Percentiles rank a stretch among this genome's conserved stretches.
phyloP scores from a whole-genome alignment of 768 basidiomycete genomes.

The Leucosporidium scottii region DNA sequence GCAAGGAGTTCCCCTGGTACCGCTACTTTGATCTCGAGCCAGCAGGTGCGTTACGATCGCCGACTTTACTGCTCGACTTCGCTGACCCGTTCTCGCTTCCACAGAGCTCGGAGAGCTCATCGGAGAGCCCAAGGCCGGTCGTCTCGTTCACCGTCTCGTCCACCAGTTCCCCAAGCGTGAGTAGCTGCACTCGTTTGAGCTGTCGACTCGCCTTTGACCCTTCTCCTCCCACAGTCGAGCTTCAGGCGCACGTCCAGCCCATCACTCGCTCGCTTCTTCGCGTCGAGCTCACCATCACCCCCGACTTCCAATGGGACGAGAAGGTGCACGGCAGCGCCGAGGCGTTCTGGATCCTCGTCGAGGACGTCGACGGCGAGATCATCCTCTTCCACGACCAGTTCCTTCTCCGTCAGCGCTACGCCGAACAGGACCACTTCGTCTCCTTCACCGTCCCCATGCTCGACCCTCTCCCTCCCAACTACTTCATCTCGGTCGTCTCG shows the following conservation, averaged over 20 bases:
- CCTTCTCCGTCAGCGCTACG: conserved; percentile 75
- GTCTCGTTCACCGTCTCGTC: conserved; percentile 81
- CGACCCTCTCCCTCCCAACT: conserved; percentile 95
- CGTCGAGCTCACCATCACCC: conserved; percentile 85
- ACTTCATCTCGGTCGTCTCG: conserved; percentile 89
- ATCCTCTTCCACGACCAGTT: conserved; percentile 85
- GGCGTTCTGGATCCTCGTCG: conserved; percentile 86
- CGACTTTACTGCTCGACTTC: neutral
- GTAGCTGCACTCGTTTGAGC: conserved; percentile 44
- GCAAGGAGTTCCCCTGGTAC: conserved; percentile 98
- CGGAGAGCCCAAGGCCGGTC: conserved; percentile 86
- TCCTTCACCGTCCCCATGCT: conserved; percentile 94
- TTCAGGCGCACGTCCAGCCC: conserved; percentile 93
- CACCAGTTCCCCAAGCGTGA: conserved; percentile 95
- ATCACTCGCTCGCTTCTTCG: conserved; percentile 88
- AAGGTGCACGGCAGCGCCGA: conserved; percentile 83
- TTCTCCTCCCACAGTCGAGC: conserved; percentile 11
- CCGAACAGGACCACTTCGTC: conserved; percentile 90
- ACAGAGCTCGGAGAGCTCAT: conserved; percentile 90
- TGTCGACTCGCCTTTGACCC: neutral
- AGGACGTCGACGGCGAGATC: conserved; percentile 95
- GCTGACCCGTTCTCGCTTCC: neutral
- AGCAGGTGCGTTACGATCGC: conserved; percentile 19
- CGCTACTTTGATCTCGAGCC: conserved; percentile 82
- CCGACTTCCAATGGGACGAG: conserved; percentile 99